A percentile compares a stretch with the other conserved stretches of the same genome.
These are phyloP conservation scores for Termitomyces sp. DNA, from an alignment of 768 basidiomycete species.

Conservation along the genomic window DNA sequence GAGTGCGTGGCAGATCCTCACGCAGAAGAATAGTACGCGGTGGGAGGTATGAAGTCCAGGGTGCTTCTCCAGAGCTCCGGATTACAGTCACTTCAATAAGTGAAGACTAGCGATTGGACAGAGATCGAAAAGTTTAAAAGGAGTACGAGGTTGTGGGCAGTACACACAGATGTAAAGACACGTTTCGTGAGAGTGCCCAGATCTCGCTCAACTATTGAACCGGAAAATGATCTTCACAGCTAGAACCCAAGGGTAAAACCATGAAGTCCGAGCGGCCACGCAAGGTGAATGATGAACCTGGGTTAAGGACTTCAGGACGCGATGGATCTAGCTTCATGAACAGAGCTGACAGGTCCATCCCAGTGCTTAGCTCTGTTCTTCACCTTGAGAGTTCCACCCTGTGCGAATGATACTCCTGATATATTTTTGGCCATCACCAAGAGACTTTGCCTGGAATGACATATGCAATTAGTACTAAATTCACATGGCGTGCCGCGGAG, in stretches of 20 bases:
- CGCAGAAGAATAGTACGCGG: neutral
- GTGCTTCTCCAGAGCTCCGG: neutral
- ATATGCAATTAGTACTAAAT: neutral
- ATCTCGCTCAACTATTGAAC: neutral
- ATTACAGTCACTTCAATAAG: slow-evolving; percentile 6
- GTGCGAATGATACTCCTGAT: neutral
- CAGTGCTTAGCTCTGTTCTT: neutral
- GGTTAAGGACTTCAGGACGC: neutral
- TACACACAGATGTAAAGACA: neutral
- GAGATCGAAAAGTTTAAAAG: neutral
- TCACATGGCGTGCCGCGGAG: neutral
- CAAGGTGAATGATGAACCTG: neutral
- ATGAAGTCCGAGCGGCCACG: neutral
- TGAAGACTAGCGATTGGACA: slow-evolving; percentile 8
- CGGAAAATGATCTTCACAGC: neutral
- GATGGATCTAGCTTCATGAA: neutral
- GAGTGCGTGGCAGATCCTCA: neutral
- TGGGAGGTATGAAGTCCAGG: neutral
- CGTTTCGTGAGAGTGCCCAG: slow-evolving; percentile 5
- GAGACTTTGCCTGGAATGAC: neutral
- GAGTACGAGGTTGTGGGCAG: neutral
- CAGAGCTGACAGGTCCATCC: no score
- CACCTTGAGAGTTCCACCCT: neutral
- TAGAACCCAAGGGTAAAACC: neutral
- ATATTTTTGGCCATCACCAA: neutral